Evolutionary conservation across 2,329 filamentous ascomycete species (phyloP).

Genomic region (Colletotrichum navitas): DNA sequence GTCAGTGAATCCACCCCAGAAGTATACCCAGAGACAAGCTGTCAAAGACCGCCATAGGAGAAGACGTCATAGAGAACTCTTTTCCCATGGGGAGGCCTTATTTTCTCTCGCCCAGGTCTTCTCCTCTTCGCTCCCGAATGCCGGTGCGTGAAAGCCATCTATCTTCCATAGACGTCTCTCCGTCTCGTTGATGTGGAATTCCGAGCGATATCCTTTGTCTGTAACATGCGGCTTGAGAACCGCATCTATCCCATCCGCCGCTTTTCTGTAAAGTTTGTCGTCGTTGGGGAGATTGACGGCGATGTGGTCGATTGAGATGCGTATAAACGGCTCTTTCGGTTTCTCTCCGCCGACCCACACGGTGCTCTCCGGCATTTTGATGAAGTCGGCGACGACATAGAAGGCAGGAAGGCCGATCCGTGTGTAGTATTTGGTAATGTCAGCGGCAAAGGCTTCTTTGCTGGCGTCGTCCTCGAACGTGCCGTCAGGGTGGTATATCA

Average conservation of each 20-base stretch:
- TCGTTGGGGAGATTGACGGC: slow-evolving; percentile 47
- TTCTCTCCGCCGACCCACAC: slow-evolving; percentile 44
- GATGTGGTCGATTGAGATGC: slow-evolving; percentile 49
- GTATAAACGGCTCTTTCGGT: slow-evolving; percentile 49
- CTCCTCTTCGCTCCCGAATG: slow-evolving; percentile 52
- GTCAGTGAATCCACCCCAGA: not conserved
- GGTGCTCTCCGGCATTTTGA: slow-evolving; percentile 45
- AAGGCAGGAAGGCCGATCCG: slow-evolving; percentile 54
- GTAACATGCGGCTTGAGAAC: slow-evolving; percentile 54
- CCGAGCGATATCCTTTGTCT: slow-evolving; percentile 59
- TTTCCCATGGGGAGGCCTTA: not conserved
- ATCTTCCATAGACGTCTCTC: slow-evolving; percentile 59
- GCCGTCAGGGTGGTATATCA: slow-evolving; percentile 54
- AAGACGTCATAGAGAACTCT: not conserved
- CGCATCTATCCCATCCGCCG: slow-evolving; percentile 45
- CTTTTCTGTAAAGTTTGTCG: slow-evolving; percentile 34
- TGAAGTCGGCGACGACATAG: slow-evolving; percentile 58
- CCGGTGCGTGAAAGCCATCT: slow-evolving; percentile 55
- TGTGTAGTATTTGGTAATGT: slow-evolving; percentile 51
- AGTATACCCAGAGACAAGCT: not conserved
- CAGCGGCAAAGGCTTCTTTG: slow-evolving; percentile 50
- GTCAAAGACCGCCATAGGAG: accelerated
- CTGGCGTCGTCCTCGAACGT: slow-evolving; percentile 49
- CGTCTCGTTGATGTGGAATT: slow-evolving; percentile 58
- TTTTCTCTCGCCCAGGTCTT: slow-evolving; percentile 48